Conservation (phyloP, 192 early-diverging fungal species). For the Coemansia javaensis region DNA sequence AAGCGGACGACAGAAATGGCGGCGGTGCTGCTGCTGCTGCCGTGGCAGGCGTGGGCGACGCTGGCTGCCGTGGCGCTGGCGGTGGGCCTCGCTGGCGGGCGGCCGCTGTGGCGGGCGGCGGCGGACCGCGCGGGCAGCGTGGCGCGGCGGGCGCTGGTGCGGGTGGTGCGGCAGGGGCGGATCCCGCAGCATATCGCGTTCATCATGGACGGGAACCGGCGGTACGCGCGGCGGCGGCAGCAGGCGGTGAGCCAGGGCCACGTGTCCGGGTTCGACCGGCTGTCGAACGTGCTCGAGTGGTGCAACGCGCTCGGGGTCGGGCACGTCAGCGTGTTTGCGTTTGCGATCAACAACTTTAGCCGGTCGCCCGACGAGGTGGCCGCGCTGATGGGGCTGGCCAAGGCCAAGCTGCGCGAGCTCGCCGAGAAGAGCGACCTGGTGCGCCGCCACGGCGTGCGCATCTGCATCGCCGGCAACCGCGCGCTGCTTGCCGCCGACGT, state of each 20-base stretch:
- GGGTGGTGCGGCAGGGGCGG: slow-evolving; percentile 59
- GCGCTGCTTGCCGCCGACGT: slow-evolving; percentile 65
- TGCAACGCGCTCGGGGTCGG: slow-evolving; percentile 82
- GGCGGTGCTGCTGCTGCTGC: not conserved
- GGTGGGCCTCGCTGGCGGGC: too few relatives aligned
- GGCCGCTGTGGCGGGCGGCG: not conserved
- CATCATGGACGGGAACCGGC: slow-evolving; percentile 97
- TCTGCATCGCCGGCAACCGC: slow-evolving; percentile 81
- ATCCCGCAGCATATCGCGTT: slow-evolving; percentile 91
- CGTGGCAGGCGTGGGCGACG: not conserved
- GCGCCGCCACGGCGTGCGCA: slow-evolving; percentile 60
- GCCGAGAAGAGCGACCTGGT: slow-evolving; percentile 66
- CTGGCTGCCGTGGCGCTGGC: not conserved
- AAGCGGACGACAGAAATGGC: not conserved
- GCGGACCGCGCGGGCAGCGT: not conserved
- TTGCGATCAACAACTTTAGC: slow-evolving; percentile 98
- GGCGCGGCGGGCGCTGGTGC: slow-evolving; percentile 8
- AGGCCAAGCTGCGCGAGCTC: slow-evolving; percentile 72
- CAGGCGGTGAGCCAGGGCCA: slow-evolving; percentile 65
- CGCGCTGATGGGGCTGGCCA: slow-evolving; percentile 75
- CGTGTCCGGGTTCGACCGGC: slow-evolving; percentile 68
- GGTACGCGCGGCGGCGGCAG: slow-evolving; percentile 68
- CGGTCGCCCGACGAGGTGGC: slow-evolving; percentile 79
- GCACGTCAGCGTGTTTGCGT: slow-evolving; percentile 91
- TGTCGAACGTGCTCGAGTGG: slow-evolving; percentile 82